Conservation (phyloP, 306 rosid species). For the Rosa lucieae region DNA sequence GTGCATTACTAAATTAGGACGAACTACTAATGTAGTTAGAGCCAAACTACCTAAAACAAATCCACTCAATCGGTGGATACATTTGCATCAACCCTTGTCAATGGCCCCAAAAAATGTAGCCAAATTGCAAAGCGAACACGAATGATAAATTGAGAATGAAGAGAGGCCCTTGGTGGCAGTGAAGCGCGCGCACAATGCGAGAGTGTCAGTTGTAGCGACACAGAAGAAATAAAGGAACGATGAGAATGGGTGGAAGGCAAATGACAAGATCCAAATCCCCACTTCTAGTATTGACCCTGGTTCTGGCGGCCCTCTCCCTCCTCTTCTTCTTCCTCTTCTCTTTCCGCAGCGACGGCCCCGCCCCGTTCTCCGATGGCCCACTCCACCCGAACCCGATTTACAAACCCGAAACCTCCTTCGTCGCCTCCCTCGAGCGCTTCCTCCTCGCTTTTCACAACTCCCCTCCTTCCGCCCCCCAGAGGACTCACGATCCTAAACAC, state of each 20-base stretch:
- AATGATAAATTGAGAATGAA: not conserved
- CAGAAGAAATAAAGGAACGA: not conserved
- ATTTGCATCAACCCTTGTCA: too few species aligned
- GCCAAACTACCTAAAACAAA: too few species aligned
- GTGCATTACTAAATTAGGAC: too few species aligned
- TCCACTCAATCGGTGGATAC: too few species aligned
- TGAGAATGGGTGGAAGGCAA: slow-evolving; percentile 18
- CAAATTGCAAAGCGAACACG: too few species aligned
- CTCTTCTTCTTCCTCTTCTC: slow-evolving; percentile 44
- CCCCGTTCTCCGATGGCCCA: slow-evolving; percentile 19
- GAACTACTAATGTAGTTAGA: too few species aligned
- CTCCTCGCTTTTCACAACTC: slow-evolving; percentile 42
- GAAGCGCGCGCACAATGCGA: slow-evolving; percentile 24
- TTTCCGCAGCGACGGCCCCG: slow-evolving; percentile 12
- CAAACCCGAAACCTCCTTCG: slow-evolving; percentile 61
- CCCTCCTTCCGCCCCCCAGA: not conserved
- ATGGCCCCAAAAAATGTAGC: too few species aligned
- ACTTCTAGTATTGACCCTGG: slow-evolving; percentile 27
- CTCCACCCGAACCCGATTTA: slow-evolving; percentile 9
- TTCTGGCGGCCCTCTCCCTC: slow-evolving; percentile 37
- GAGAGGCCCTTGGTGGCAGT: not conserved
- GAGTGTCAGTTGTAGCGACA: slow-evolving; percentile 11
- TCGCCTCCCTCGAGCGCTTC: slow-evolving; percentile 69
- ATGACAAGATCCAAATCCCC: slow-evolving; percentile 61
- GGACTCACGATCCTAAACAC: slow-evolving; percentile 1